Base-by-base conservation (phyloP, 768 basidiomycete species). In the Termitomyces bulborhizus region DNA sequence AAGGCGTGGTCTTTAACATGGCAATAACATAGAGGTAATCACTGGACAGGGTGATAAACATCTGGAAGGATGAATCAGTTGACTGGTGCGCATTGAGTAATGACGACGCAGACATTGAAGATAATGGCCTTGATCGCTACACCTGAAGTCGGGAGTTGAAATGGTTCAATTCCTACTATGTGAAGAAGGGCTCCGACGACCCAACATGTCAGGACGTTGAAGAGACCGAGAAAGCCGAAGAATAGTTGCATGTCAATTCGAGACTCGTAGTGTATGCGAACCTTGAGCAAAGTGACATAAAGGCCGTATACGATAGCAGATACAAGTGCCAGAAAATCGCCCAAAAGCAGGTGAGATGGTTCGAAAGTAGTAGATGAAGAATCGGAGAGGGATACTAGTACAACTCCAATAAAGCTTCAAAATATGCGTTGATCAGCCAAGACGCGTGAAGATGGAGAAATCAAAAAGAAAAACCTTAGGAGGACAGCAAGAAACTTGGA, bases 1-100 rank as follows among this genome's bases (percentile, higher is more conserved):
- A 73, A 0, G 95, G 95, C 1, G 94, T 94, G 6, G 96, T 99
- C 73, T 95, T 96, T 59, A 99, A 82, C 93, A 98, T 96, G 2
- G 94, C 89, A 18, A 92, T 65, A 29, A 92, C 84, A 66, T 93
- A 93, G 45, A 93, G 66, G 65, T 88, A 96, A 70, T 97, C 93
- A 57, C 88, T 90, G 8, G 81, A 83, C 32, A 90, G 70, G 0
- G 91, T 93, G 63, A 95, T 91, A 32, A 73, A 71, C 89, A 93
- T 93, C 86, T 96, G 34, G 24, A 44, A 7, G 41, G 11, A n/a
- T 29, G 26, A 39, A 43, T 39, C 7, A 41, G 24, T 53, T 8
- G 37, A 24, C 27, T 24, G 37, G 41, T 12, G 31, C 18, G 7
- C 27, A 24, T 42, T 46, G 13, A 51, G 51, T 40, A 37, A 34